Conservation (phyloP, 495 filamentous ascomycete genomes). For the Lepidopterella palustris region DNA sequence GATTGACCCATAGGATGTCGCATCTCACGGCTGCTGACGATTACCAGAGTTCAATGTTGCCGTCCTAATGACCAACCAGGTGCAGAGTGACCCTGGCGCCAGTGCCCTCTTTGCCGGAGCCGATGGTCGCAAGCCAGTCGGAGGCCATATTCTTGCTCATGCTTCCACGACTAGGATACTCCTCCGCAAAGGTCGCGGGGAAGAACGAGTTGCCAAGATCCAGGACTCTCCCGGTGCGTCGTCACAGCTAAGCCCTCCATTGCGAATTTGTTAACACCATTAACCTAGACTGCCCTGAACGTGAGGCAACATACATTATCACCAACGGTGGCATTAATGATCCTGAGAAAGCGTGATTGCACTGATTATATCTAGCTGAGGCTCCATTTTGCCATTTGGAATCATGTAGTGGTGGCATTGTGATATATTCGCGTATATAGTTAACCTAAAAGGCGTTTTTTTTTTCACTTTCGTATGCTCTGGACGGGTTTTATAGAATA, state of each 20-base stretch:
- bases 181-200: slow-evolving; percentile 68
- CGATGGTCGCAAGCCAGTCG: slow-evolving; percentile 68
- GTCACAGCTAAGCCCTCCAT: neutral
- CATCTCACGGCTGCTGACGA: neutral
- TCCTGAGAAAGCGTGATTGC: slow-evolving; percentile 51
- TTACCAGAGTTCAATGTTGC: slow-evolving; percentile 66
- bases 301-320: slow-evolving; percentile 73
- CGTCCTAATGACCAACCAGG: slow-evolving; percentile 76
- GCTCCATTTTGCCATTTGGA: neutral
- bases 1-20: slow-evolving; percentile 3
- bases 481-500: too few species aligned
- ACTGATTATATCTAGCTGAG: neutral
- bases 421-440: too few species aligned
- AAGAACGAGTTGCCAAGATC: slow-evolving; percentile 75
- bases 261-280: neutral
- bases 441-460: too few species aligned
- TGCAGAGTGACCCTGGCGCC: slow-evolving; percentile 74
- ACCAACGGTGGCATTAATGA: slow-evolving; percentile 72
- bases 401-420: neutral
- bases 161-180: slow-evolving; percentile 69
- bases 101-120: slow-evolving; percentile 72
- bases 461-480: too few species aligned
- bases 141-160: slow-evolving; percentile 75
- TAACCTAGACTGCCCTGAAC: slow-evolving; percentile 63
- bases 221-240: slow-evolving; percentile 64